Evolutionary conservation across 176 grass and related monocot species (phyloP), one percentile per base, ranked within the genome.

Genomic region (Oryza meridionalis): DNA sequence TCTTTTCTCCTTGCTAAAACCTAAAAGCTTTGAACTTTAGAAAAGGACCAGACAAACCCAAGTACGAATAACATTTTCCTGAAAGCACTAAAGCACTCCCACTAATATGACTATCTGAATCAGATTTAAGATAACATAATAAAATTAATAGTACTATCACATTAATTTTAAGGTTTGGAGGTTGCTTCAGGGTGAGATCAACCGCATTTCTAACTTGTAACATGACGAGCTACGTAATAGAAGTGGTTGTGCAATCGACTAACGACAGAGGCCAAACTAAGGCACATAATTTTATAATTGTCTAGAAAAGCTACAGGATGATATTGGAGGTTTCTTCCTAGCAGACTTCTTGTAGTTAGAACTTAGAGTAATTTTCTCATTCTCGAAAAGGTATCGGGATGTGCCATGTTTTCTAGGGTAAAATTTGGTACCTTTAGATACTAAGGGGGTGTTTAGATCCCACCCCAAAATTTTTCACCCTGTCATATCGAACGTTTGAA

Each of bases 141-240:
- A 44, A 82, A 42, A 43, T 37, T 62, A 67, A 14, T 22, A 79
- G 25, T 22, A 79, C 69, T 21, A 40, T 40, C 47, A 61, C 27
- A 38, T 87, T 40, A 40, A 40, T 76, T 70, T 76, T 63, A 51
- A 51, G 58, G 43, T 12, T 55, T 69, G 16, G 64, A 80, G 62
- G 16, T 76, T 70, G 77, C 77, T 84, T 84, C 84, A 16, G 6
- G 2, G 44, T 69, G 68, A 40, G 70, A 76, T 85, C 37, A 73
- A 10, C 13, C 21, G 17, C 14, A 84, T 55, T 35, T 7, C 51
- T 55, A 19, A 55, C 5, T 5, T 49, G 26, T 3, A 70, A 16
- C 9, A 7, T 24, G 17, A 47, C 46, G 8, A 47, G 14, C 38
- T 70, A 32, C n/a, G 51, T 7, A 66, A 13, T 5, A 19, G 35